Evolutionary conservation across 768 basidiomycete species (phyloP), one percentile per base, ranked within the genome.

Genomic region (Leccinum boreale): DNA sequence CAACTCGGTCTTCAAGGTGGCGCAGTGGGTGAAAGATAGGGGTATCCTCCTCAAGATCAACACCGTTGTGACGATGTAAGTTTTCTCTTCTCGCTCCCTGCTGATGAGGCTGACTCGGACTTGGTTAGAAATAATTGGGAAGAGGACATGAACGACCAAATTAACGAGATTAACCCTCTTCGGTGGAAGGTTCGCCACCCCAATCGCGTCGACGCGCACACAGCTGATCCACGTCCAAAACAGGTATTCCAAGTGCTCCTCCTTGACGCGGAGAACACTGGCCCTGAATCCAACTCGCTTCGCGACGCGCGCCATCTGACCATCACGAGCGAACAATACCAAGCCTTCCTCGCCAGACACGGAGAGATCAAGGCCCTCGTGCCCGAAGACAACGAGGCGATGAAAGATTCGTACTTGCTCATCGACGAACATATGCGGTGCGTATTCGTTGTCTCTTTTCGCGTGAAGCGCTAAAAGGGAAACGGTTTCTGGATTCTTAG

Each of bases 361-460:
- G 39, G 44, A 24, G 35, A 23, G 0, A 69, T 71, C 39, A 14
- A 35, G 4, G 69, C 61, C 31, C 71, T 77, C 17, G 71, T 77
- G 17, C 71, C 70, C 0, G 77, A 77, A 54, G 65, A 69, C 55
- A 77, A 77, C 52, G 65, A 73, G 4, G 57, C 70, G 4, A 77
- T 77, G 74, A 71, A 69, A 52, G 74, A 74, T 52, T 76, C 75
- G 1, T 76, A 76, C 55, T 58, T 77, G 21, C 65, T 67, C 19
- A 56, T 76, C 0, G 75, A 77, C 56, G 75, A 77, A 62, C 50
- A 62, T 10, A 76, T 74, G 74, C 50, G 75, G 77, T 67, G 53
- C 19, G 63, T 51, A 9, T 19, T 2, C 44, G 6, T 12, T 11
- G 28, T 6, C 8, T n/a, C 31, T 46, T 58, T 47, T 15, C 35